Evolutionary conservation across 331 rosid species (phyloP), one percentile per base, ranked within the genome.

Genomic region (Saraca asoca): DNA sequence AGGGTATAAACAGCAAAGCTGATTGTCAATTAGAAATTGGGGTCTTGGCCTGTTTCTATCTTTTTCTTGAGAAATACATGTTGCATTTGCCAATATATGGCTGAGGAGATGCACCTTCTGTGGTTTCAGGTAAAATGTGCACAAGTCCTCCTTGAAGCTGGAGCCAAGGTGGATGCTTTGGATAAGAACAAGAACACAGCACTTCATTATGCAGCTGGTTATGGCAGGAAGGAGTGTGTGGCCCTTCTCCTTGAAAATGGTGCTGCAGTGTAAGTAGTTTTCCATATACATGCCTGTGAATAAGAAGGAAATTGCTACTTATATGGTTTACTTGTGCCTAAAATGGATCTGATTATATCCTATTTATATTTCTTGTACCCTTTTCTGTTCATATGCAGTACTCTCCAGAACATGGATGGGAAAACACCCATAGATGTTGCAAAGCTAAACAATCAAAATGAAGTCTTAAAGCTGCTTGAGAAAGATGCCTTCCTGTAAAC

Each of bases 361-460:
- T 3, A 56, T 49, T 71, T 51, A 8, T 48, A 11, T n/a, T 49
- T 6, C 9, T 37, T 48, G 9, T 24, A 63, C 34, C 10, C 14
- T 18, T 43, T 5, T 24, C 42, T 35, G 56, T 70, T 62, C 43
- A 42, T 55, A 66, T 69, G 80, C 96, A 94, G 99, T 58, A 94
- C 99, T 46, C 92, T 94, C 35, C 97, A 91, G 77, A 94, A 94
- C 81, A 70, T 88, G 88, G 99, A 94, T 53, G 96, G 99, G n/a
- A 94, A 94, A 81, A 88, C 99, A 24, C 99, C 99, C 6, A 90
- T 94, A 2, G 99, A 94, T 24, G 99, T 94, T 12, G 99, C 99
- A 6, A 94, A 90, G 88, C 82, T 94, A 79, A 94, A 94, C 91
- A 83, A 78, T 82, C 99, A 94, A 76, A 65, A 82, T 19, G 99